phyloP scores from a whole-genome alignment of 805 yeast genomes.

The Ogataea sp. region DNA sequence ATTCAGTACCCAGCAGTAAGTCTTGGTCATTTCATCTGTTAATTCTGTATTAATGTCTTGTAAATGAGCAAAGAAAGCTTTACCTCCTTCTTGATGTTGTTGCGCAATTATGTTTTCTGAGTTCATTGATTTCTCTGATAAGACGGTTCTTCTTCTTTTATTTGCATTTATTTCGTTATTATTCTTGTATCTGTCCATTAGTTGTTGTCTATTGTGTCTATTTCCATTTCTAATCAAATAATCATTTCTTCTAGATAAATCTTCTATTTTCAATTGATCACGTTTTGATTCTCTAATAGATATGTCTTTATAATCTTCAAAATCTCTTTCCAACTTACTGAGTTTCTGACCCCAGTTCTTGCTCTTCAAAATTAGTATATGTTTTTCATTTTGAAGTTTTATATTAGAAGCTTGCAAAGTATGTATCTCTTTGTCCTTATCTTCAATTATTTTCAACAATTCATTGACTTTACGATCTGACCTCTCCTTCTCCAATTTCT shows the following conservation, averaged over 20 bases:
- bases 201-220: no score
- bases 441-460: conserved; percentile 3
- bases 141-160: neutral
- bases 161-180: neutral
- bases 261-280: conserved; percentile 9
- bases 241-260: neutral
- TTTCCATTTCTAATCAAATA: no score
- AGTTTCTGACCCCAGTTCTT: conserved; percentile 7
- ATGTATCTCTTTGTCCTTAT: conserved; percentile 12
- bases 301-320: conserved; percentile 11
- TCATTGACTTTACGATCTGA: conserved; percentile 6
- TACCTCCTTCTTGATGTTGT: no score
- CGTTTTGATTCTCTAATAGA: conserved; percentile 13
- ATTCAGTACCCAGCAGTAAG: neutral
- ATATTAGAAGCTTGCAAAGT: conserved; percentile 12
- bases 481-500: conserved; percentile 7
- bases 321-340: conserved; percentile 11
- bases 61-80: neutral
- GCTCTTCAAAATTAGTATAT: conserved; percentile 8
- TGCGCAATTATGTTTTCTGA: no score
- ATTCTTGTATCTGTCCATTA: no score
- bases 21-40: neutral
- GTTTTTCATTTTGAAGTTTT: conserved; percentile 7
- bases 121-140: neutral
- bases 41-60: neutral